Evolutionary conservation across 2,329 filamentous ascomycete species (phyloP).

Genomic region (Bertia moriformis): DNA sequence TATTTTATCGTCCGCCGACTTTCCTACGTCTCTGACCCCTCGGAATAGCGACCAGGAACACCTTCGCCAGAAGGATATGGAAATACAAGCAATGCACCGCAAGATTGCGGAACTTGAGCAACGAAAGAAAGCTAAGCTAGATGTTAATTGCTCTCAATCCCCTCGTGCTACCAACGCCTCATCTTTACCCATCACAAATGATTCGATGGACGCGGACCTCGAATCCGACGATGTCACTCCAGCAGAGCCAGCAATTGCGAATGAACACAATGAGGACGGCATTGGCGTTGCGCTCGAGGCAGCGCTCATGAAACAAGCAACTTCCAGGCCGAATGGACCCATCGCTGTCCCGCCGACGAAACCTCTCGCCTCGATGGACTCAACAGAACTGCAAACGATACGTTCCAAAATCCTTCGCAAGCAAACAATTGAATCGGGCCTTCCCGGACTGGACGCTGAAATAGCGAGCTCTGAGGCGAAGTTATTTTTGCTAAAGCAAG

Average conservation of each 20-base stretch:
- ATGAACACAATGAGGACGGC: no score
- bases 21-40: background rate
- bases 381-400: background rate
- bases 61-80: background rate
- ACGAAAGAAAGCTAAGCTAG: background rate
- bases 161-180: background rate
- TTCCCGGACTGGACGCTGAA: background rate
- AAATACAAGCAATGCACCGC: slow-evolving; percentile 1
- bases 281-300: background rate
- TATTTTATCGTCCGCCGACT: no score
- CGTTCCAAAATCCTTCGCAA: background rate
- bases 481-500: background rate
- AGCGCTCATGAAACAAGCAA: background rate
- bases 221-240: background rate
- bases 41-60: background rate
- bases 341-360: background rate
- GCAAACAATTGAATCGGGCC: background rate
- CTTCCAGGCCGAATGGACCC: no score
- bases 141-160: background rate
- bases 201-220: background rate
- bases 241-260: no score
- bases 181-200: background rate
- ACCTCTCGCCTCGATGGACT: background rate
- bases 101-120: background rate
- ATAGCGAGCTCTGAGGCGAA: background rate